phyloP scores from a whole-genome alignment of 2,329 filamentous ascomycete species.

The Chaetomiaceae sp. region DNA sequence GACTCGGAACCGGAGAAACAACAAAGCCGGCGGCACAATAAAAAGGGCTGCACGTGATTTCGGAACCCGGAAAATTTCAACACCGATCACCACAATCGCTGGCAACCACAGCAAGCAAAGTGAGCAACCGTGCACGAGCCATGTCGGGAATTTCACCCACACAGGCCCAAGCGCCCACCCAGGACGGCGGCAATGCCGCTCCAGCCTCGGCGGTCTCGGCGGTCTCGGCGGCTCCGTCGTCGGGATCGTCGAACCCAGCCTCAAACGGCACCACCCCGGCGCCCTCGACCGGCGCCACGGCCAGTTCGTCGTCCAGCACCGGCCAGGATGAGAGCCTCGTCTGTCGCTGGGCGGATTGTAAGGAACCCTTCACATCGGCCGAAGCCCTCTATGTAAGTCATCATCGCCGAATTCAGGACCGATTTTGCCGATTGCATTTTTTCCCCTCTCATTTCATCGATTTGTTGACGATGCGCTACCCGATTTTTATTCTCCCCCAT shows the following conservation, averaged over 20 bases:
- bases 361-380: slow-evolving; percentile 53
- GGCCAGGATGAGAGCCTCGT: slow-evolving; percentile 50
- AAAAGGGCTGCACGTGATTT: slow-evolving; percentile 11
- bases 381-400: slow-evolving; percentile 58
- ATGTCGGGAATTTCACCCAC: slow-evolving; percentile 10
- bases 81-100: not conserved
- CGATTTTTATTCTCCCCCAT: too few species aligned
- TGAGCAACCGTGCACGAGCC: slow-evolving; percentile 1
- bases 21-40: too few species aligned
- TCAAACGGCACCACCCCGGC: slow-evolving; percentile 53
- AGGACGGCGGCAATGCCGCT: slow-evolving; percentile 12
- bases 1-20: too few species aligned
- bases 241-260: slow-evolving; percentile 38
- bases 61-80: slow-evolving; percentile 4
- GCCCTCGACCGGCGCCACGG: slow-evolving; percentile 43
- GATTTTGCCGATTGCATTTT: too few species aligned
- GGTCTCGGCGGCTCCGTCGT: slow-evolving; percentile 30
- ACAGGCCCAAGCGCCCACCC: not conserved
- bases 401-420: not conserved
- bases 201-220: slow-evolving; percentile 28
- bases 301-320: slow-evolving; percentile 21
- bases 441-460: too few species aligned
- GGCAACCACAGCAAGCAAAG: not conserved
- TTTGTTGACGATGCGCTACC: too few species aligned
- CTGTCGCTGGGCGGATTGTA: slow-evolving; percentile 58